These are phyloP conservation scores for Euclidium syriacum DNA, from an alignment of 345 rosid species.

Conservation along the genomic window DNA sequence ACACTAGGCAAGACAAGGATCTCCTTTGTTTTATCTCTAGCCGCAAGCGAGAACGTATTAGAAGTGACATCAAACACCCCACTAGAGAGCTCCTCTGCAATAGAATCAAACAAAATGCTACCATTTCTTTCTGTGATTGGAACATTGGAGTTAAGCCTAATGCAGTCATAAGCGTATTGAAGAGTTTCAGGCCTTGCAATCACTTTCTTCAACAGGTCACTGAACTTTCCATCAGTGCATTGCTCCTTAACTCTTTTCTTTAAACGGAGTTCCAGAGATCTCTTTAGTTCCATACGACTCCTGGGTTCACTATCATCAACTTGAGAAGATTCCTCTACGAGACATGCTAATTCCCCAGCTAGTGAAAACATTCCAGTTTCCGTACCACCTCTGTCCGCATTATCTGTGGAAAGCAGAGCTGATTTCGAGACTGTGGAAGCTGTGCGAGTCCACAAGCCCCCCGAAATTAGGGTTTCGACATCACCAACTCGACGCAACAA, in stretches of 20 bases:
- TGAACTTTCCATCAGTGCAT: constrained; percentile 55
- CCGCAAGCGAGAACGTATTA: constrained; percentile 45
- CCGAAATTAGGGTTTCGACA: constrained; percentile 11
- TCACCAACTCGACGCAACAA: constrained; percentile 10
- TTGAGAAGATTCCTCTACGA: constrained; percentile 54
- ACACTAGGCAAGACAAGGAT: constrained; percentile 68
- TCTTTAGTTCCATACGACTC: constrained; percentile 65
- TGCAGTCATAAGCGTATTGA: constrained; percentile 58
- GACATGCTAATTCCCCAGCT: constrained; percentile 58
- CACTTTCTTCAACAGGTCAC: constrained; percentile 46
- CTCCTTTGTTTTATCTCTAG: constrained; percentile 61
- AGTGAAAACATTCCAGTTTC: constrained; percentile 35
- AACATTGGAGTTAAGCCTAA: constrained; percentile 63
- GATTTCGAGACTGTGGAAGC: not conserved
- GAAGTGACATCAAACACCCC: constrained; percentile 56
- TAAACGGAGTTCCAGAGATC: constrained; percentile 59
- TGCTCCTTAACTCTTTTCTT: constrained; percentile 85
- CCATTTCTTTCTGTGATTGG: constrained; percentile 26
- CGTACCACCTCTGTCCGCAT: constrained; percentile 21
- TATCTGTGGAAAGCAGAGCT: constrained; percentile 14
- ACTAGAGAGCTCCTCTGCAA: constrained; percentile 55
- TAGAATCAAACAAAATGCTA: constrained; percentile 37
- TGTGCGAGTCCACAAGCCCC: not conserved
- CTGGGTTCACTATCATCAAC: constrained; percentile 39
- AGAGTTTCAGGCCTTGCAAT: constrained; percentile 66